Evolutionary conservation across 2,329 filamentous ascomycete species (phyloP).

Genomic region (Apiospora pterosperma): DNA sequence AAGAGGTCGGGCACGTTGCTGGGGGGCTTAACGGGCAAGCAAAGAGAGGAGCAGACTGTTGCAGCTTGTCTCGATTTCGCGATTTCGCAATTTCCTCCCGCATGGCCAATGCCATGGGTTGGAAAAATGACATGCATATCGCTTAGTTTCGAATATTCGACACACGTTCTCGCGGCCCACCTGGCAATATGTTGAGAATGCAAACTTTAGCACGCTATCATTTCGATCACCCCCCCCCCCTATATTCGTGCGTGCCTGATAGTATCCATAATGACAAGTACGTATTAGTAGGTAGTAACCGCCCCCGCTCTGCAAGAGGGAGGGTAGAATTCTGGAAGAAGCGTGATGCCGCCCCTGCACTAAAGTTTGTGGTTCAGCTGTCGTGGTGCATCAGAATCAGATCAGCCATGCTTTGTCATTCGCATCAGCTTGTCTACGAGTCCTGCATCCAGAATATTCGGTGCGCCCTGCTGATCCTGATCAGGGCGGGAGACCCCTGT

Average conservation of each 20-base stretch:
- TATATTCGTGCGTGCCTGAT: neutral
- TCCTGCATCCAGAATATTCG: neutral
- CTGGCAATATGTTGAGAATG: neutral
- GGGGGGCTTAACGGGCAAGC: neutral
- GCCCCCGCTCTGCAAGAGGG: neutral
- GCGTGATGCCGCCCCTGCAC: neutral
- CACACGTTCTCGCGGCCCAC: neutral
- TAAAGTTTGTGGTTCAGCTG: neutral
- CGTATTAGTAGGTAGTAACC: no score
- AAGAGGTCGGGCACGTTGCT: neutral
- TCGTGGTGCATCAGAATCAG: neutral
- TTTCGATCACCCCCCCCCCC: neutral
- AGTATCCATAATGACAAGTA: neutral
- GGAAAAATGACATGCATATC: neutral
- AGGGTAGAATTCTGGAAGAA: neutral
- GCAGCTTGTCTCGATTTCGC: neutral
- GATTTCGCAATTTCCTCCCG: neutral
- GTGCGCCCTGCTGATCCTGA: neutral
- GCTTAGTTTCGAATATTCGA: slow-evolving; percentile 1
- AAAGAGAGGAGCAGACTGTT: neutral
- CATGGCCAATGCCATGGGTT: neutral
- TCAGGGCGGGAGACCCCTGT: neutral
- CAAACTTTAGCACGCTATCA: neutral
- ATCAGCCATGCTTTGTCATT: neutral
- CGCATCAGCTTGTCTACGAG: neutral